A percentile compares a stretch with the other conserved stretches of the same genome.
These are phyloP conservation scores for Xylariaceae sp. DNA, from an alignment of 2,329 filamentous ascomycete species.

Conservation along the genomic window DNA sequence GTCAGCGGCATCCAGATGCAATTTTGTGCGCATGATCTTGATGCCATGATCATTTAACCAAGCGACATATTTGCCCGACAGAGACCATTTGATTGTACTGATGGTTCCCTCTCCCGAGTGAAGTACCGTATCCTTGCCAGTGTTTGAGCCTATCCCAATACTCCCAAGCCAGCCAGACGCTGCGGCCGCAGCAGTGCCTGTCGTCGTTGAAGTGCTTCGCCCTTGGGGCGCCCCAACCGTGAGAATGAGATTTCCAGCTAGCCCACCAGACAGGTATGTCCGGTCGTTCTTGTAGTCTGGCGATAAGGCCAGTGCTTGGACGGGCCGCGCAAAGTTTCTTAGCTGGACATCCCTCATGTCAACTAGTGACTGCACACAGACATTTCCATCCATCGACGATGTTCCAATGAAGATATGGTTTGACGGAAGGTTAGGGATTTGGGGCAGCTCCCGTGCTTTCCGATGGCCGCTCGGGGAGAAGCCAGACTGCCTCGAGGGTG, in stretches of 20 bases:
- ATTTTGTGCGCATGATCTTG: slow-evolving; percentile 92
- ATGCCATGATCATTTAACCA: slow-evolving; percentile 98
- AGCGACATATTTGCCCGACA: slow-evolving; percentile 87
- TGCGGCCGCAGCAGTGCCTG: slow-evolving; percentile 77
- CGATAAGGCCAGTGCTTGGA: slow-evolving; percentile 91
- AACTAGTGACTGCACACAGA: slow-evolving; percentile 85
- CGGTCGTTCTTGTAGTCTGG: slow-evolving; percentile 90
- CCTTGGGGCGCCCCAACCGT: slow-evolving; percentile 81
- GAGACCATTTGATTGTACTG: slow-evolving; percentile 90
- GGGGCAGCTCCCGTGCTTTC: slow-evolving; percentile 46
- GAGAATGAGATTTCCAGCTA: slow-evolving; percentile 83
- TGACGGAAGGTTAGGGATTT: slow-evolving; percentile 73
- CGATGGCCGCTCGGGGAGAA: slow-evolving; percentile 45
- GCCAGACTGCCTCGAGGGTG: slow-evolving; percentile 45
- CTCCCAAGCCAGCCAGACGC: slow-evolving; percentile 90
- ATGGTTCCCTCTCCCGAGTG: slow-evolving; percentile 93
- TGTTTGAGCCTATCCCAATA: slow-evolving; percentile 77
- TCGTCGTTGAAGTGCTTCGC: slow-evolving; percentile 84
- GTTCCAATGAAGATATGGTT: slow-evolving; percentile 94
- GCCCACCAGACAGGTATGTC: slow-evolving; percentile 87
- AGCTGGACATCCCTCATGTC: slow-evolving; percentile 89
- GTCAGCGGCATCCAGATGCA: slow-evolving; percentile 76
- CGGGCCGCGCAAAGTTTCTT: slow-evolving; percentile 89
- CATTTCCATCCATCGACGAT: slow-evolving; percentile 92
- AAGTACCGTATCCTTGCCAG: slow-evolving; percentile 81